Conservation (phyloP, 768 basidiomycete genomes). For the Candolleomyces aberdarensis region DNA sequence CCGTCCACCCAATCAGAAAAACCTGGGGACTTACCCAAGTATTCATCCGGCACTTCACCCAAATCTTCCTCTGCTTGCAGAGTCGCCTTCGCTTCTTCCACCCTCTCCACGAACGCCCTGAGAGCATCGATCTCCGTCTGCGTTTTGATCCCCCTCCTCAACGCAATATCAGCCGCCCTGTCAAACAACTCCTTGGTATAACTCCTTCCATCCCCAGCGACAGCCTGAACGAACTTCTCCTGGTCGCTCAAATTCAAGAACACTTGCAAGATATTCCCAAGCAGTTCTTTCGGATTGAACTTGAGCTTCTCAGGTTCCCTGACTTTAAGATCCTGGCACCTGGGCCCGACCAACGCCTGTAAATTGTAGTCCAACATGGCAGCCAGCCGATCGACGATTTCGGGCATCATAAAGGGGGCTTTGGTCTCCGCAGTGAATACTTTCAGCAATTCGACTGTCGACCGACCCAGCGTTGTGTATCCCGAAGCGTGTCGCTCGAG, state of each 20-base stretch:
- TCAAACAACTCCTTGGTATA: slow-evolving; percentile 85
- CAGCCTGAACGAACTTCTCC: slow-evolving; percentile 75
- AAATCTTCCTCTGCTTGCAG: slow-evolving; percentile 89
- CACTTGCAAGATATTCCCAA: slow-evolving; percentile 86
- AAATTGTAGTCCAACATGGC: slow-evolving; percentile 97
- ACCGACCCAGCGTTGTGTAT: slow-evolving; percentile 83
- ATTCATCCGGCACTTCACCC: slow-evolving; percentile 94
- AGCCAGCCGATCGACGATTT: slow-evolving; percentile 92
- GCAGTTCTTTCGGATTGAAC: slow-evolving; percentile 79
- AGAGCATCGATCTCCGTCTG: slow-evolving; percentile 73
- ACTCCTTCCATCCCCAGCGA: slow-evolving; percentile 90
- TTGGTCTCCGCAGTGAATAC: slow-evolving; percentile 91
- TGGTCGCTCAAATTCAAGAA: slow-evolving; percentile 86
- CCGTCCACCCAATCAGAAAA: neutral
- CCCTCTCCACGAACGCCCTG: slow-evolving; percentile 67
- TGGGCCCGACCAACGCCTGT: slow-evolving; percentile 83
- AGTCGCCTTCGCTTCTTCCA: slow-evolving; percentile 77
- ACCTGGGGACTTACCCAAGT: slow-evolving; percentile 59
- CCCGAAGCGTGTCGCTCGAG: slow-evolving; percentile 83
- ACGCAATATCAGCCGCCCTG: slow-evolving; percentile 64
- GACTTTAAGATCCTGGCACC: slow-evolving; percentile 82
- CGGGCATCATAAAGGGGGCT: slow-evolving; percentile 91
- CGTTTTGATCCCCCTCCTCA: slow-evolving; percentile 64
- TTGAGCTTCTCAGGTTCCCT: slow-evolving; percentile 84
- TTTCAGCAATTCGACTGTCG: slow-evolving; percentile 87